Evolutionary conservation across 2,329 filamentous ascomycete genomes (phyloP).

Genomic region (Orbilia ellipsospora): DNA sequence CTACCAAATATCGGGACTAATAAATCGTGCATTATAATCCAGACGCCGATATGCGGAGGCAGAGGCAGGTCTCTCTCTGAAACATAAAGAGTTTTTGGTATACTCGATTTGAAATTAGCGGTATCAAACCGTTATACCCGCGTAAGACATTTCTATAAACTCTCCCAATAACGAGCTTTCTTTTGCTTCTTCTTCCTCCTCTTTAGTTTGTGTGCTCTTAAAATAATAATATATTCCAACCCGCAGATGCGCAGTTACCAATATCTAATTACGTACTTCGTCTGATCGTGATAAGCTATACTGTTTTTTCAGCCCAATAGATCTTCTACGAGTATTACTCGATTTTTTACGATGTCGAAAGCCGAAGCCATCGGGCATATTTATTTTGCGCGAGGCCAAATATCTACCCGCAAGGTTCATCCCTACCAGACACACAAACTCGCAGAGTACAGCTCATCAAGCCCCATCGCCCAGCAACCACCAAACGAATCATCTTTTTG

Average conservation of each 20-base stretch:
- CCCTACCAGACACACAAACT: constrained; percentile 39
- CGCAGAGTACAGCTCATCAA: constrained; percentile 55
- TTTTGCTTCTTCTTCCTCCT: constrained; percentile 9
- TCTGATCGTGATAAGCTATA: not conserved
- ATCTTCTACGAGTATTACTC: constrained; percentile 3
- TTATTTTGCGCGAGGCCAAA: constrained; percentile 40
- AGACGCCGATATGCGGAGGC: constrained; percentile 37
- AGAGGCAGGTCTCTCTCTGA: constrained; percentile 45
- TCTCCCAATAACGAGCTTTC: not conserved
- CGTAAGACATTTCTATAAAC: constrained; percentile 26
- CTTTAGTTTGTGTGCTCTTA: too few species aligned
- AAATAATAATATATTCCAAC: too few species aligned
- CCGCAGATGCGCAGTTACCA: not conserved
- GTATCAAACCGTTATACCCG: constrained; percentile 32
- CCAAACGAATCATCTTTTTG: constrained; percentile 37
- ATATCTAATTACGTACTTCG: constrained; percentile 33
- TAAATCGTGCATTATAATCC: constrained; percentile 8
- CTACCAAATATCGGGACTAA: constrained; percentile 30
- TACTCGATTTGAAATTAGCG: constrained; percentile 52
- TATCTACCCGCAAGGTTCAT: constrained; percentile 43
- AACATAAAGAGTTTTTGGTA: constrained; percentile 52
- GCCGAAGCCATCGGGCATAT: constrained; percentile 36
- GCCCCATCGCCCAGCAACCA: constrained; percentile 42
- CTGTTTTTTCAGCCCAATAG: constrained; percentile 9
- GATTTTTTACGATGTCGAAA: constrained; percentile 21